Base-by-base conservation (phyloP, 768 basidiomycete genomes). In the Austroboletus festivus region DNA sequence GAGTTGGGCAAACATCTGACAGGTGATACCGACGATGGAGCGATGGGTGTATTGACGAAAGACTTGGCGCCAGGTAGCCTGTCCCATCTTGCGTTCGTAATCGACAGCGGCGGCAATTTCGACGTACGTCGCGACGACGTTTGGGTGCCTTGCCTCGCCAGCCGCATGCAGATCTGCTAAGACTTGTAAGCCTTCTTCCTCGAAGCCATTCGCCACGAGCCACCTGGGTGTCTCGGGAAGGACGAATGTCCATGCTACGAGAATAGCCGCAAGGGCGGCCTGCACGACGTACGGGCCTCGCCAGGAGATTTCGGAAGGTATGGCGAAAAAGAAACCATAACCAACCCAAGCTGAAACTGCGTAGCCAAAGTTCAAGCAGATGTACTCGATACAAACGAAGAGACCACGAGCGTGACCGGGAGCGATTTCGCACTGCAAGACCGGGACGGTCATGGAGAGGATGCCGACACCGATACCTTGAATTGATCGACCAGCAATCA, bases 131-230 rank as follows among this genome's bases (percentile, higher is more conserved):
- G 68, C 68, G n/a, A 68, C 65, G 42, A 81, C 73, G 24, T 61
- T 58, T 5, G 65, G 67, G 55, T 74, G 69, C 51, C 71, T 65
- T 11, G 67, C 51, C 55, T 82, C 74, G 26, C 81, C 80, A 0
- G 55, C 60, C 0, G 73, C 77, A 48, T 83, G 80, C 16, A 83
- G 68, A 56, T 83, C 80, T n/a, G 81, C 80, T 18, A 83, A 70
- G 33, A 75, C 71, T 18, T 59, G 65, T 12, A 81, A 62, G 1
- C 76, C 81, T 57, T 81, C 79, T 35, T 68, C 59, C 20, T 68
- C 64, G 57, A 76, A 77, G 12, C 76, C 78, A 45, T 80, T 76
- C 55, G 77, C 75, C 48, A 80, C 68, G 33, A 81, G 71, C 75
- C 77, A 82, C 20, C 80, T 68, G 1, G 78, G 79, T 0, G 77